These are phyloP conservation scores for Shiraia bambusicola DNA, from an alignment of 2,329 filamentous ascomycete genomes.

Conservation along the genomic window DNA sequence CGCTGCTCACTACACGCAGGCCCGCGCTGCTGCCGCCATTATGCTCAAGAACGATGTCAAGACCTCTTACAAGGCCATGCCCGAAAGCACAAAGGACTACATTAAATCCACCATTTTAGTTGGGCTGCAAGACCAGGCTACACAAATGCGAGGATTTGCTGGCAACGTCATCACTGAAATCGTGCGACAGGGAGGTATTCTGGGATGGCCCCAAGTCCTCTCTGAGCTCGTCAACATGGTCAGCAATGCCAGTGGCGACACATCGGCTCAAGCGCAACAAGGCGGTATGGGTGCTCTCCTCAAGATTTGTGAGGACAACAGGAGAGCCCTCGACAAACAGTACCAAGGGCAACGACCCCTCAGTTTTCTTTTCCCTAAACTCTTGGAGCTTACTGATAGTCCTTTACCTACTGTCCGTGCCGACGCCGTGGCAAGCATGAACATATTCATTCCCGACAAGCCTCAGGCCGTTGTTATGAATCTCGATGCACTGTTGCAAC, in stretches of 20 bases:
- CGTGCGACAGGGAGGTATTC: constrained; percentile 77
- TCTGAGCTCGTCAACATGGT: constrained; percentile 79
- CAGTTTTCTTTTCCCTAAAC: constrained; percentile 83
- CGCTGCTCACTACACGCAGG: constrained; percentile 66
- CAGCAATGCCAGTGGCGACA: constrained; percentile 68
- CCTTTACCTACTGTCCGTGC: constrained; percentile 74
- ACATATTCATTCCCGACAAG: constrained; percentile 85
- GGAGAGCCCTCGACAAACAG: constrained; percentile 79
- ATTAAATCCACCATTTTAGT: constrained; percentile 77
- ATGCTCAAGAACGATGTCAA: constrained; percentile 96
- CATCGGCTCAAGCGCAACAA: constrained; percentile 75
- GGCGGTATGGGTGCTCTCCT: constrained; percentile 89
- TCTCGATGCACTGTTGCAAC: constrained; percentile 77
- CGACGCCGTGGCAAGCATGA: constrained; percentile 79
- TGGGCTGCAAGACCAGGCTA: constrained; percentile 76
- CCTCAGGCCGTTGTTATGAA: constrained; percentile 78
- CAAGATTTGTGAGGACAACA: constrained; percentile 98
- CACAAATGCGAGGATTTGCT: constrained; percentile 82
- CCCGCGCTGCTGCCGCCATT: constrained; percentile 84
- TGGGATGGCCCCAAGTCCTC: constrained; percentile 89
- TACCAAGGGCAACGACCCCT: constrained; percentile 87
- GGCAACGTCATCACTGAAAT: constrained; percentile 95
- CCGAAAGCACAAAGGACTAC: constrained; percentile 70
- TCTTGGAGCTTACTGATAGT: constrained; percentile 83
- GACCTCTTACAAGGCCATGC: constrained; percentile 71